These are phyloP conservation scores for Suhomyces terraborum DNA, from an alignment of 1,139 yeast species.

Conservation along the genomic window DNA sequence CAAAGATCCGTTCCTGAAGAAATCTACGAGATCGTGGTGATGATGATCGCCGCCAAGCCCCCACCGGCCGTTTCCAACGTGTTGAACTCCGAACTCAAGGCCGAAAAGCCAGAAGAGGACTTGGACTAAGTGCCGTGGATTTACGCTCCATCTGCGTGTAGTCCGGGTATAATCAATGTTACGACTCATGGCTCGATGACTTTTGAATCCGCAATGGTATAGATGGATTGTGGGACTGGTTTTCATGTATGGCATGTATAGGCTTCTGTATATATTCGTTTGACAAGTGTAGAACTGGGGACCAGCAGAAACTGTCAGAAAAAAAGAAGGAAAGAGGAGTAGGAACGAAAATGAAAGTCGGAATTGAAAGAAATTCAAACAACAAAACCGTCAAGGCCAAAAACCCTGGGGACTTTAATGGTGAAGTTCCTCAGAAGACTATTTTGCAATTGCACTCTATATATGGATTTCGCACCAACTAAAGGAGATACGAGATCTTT, in stretches of 20 bases:
- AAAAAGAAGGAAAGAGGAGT: neutral
- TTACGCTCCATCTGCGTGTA: neutral
- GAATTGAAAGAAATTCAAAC: no score
- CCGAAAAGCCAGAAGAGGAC: constrained; percentile 38
- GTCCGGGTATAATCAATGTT: neutral
- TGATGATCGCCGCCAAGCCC: constrained; percentile 88
- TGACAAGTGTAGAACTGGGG: constrained; percentile 1
- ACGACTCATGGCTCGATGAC: constrained; percentile 12
- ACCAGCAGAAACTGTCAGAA: neutral
- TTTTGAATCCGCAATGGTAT: constrained; percentile 11
- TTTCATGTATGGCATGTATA: constrained; percentile 3
- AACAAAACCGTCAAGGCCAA: no score
- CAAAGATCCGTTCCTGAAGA: constrained; percentile 85
- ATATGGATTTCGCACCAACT: no score
- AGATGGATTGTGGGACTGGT: constrained; percentile 10
- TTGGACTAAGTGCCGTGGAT: constrained; percentile 33
- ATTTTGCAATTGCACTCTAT: no score
- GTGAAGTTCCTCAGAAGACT: no score
- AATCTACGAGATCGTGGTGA: constrained; percentile 77
- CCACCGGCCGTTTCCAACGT: constrained; percentile 78
- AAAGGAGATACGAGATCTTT: no score
- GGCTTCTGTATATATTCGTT: constrained; percentile 11
- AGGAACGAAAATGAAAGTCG: no score
- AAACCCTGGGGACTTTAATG: no score
- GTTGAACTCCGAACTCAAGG: constrained; percentile 39